Evolutionary conservation across 2,329 filamentous ascomycete genomes (phyloP).

Genomic region (Fusarium sp.): DNA sequence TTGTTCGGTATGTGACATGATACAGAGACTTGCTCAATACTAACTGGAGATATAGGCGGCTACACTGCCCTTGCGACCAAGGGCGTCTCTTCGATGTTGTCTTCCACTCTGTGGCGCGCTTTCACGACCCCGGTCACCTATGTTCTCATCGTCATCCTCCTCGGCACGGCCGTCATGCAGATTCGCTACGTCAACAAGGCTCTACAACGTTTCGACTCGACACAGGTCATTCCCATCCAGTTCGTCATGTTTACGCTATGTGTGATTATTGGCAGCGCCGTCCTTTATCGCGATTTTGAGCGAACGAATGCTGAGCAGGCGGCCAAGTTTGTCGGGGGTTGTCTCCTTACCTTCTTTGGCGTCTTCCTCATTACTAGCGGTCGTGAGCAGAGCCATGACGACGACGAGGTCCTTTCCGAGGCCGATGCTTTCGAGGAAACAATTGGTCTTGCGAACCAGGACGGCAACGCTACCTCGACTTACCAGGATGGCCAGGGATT

Average conservation of each 20-base stretch:
- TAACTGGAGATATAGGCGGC: constrained; percentile 71
- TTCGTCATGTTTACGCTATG: constrained; percentile 97
- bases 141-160: constrained; percentile 82
- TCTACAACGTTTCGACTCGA: constrained; percentile 94
- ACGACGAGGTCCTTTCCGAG: constrained; percentile 68
- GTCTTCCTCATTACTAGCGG: constrained; percentile 98
- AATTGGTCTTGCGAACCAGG: constrained; percentile 71
- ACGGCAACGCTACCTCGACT: constrained; percentile 42
- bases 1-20: constrained; percentile 80
- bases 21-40: constrained; percentile 6
- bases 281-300: constrained; percentile 96
- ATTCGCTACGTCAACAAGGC: constrained; percentile 94
- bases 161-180: constrained; percentile 92
- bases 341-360: constrained; percentile 91
- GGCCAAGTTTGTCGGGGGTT: constrained; percentile 90
- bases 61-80: constrained; percentile 98
- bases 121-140: constrained; percentile 96
- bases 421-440: constrained; percentile 74
- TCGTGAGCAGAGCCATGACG: constrained; percentile 72
- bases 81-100: constrained; percentile 94
- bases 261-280: constrained; percentile 93
- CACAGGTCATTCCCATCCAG: constrained; percentile 97
- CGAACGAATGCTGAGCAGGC: constrained; percentile 81
- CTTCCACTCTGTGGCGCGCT: constrained; percentile 88
- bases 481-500: constrained; percentile 41